Evolutionary conservation across 768 basidiomycete genomes (phyloP), one percentile per base, ranked within the genome.

Genomic region (Trametes maxima): DNA sequence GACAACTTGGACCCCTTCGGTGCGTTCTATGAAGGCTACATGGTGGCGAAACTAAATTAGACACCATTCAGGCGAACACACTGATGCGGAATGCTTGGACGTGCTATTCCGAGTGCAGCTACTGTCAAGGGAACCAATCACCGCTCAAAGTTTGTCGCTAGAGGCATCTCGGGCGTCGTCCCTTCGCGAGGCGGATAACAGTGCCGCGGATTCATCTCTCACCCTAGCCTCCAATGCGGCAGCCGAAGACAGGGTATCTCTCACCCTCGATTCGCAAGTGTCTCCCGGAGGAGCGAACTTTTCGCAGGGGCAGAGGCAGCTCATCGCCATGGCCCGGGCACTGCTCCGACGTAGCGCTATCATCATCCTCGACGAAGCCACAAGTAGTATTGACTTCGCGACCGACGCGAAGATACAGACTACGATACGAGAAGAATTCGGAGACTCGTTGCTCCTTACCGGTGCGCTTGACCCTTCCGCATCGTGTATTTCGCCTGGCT

Each of bases 381-480:
- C 91, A 6, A 90, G 89, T 60, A 91, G 89, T 67, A 92, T 94
- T 58, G 90, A 93, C 69, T 89, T 94, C 67, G 87, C 85, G 13
- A 94, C 94, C 43, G 95, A 95, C 68, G 83, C 89, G 10, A 94
- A 93, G 75, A 95, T 96, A 56, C 94, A 96, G 70, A 78, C 83
- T 35, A 89, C 93, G 1, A 95, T 97, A 45, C 79, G 94, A 5
- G 87, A 89, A 65, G 92, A 95, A 68, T 96, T 96, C 70, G 84
- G 79, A 6, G 80, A 85, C 45, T 89, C 87, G 8, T 75, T 94
- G 43, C 72, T 94, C 44, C 71, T 95, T 48, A 92, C 90, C 5
- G 82, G 89, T 89, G 65, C 12, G 83, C 75, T 16, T 71, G 70
- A 16, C 21, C 8, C 3, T 33, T 3, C 3, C 3, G 28, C 28